Evolutionary conservation across 2,329 filamentous ascomycete genomes (phyloP).

Genomic region (Nigrospora sphaerica): DNA sequence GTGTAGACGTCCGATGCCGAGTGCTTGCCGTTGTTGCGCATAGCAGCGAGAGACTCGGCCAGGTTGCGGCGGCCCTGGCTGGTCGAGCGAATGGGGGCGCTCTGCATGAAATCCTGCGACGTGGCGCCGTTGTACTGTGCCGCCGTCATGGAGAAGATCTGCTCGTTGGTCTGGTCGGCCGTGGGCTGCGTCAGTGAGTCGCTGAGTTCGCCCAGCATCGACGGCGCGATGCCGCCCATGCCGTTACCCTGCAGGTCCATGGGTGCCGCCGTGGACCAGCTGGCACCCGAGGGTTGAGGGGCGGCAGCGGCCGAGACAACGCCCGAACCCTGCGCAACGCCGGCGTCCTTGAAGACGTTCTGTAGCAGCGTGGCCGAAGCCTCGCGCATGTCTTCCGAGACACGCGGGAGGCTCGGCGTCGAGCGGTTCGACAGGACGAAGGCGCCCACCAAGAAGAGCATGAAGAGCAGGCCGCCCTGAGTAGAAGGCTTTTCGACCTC

Average conservation of each 20-base stretch:
- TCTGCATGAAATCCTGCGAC: conserved; percentile 64
- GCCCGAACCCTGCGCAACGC: conserved; percentile 43
- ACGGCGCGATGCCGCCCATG: conserved; percentile 45
- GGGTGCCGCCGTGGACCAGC: conserved; percentile 35
- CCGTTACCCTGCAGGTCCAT: conserved; percentile 30
- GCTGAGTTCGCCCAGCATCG: conserved; percentile 59
- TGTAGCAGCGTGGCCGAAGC: conserved; percentile 72
- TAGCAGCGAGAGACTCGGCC: conserved; percentile 70
- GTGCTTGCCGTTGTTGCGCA: conserved; percentile 67
- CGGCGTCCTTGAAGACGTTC: conserved; percentile 76
- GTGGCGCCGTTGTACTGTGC: conserved; percentile 85
- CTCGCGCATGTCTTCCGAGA: conserved; percentile 74
- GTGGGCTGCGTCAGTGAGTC: conserved; percentile 66
- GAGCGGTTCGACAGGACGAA: conserved; percentile 87
- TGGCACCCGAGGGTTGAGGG: conserved; percentile 44
- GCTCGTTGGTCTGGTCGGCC: conserved; percentile 79
- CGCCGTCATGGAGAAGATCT: conserved; percentile 78
- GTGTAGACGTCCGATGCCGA: conserved; percentile 85
- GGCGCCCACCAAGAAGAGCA: conserved; percentile 93
- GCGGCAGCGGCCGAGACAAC: conserved; percentile 35
- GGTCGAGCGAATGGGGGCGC: conserved; percentile 42
- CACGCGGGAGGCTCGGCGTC: conserved; percentile 62
- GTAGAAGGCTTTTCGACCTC: conserved; percentile 60
- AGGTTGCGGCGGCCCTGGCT: conserved; percentile 66
- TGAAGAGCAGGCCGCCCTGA: conserved; percentile 78